Evolutionary conservation across 2,329 filamentous ascomycete genomes (phyloP).

Genomic region (Pseudogymnoascus sp.): DNA sequence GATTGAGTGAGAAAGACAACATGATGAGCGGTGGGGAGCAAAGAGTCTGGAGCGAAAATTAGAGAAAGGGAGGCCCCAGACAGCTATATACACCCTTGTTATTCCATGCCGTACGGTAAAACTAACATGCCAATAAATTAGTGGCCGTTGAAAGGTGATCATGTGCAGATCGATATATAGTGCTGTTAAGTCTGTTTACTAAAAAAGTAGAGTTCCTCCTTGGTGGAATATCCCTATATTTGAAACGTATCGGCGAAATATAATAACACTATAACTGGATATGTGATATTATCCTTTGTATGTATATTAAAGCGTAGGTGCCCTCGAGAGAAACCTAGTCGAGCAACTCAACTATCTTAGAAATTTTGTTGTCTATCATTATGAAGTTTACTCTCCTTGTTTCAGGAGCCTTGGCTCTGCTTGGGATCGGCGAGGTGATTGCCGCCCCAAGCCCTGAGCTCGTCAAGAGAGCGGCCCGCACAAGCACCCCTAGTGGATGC

Average conservation of each 20-base stretch:
- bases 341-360: neutral
- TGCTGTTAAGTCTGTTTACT: neutral
- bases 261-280: neutral
- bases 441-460: neutral
- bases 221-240: neutral
- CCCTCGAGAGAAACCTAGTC: neutral
- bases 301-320: neutral
- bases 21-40: neutral
- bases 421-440: neutral
- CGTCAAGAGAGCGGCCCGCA: conserved; percentile 11
- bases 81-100: conserved; percentile 1
- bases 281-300: neutral
- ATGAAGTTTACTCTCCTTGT: conserved; percentile 4
- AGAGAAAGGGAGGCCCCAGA: neutral
- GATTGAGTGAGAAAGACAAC: neutral
- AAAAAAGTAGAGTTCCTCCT: neutral
- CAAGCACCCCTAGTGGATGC: conserved; percentile 12
- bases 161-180: neutral
- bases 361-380: neutral
- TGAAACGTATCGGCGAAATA: neutral
- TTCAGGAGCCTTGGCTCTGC: neutral
- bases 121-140: neutral
- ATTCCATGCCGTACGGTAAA: neutral
- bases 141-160: neutral
- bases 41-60: neutral